Evolutionary conservation across 306 rosid genomes (phyloP).

Genomic region (Calophaca sinica): DNA sequence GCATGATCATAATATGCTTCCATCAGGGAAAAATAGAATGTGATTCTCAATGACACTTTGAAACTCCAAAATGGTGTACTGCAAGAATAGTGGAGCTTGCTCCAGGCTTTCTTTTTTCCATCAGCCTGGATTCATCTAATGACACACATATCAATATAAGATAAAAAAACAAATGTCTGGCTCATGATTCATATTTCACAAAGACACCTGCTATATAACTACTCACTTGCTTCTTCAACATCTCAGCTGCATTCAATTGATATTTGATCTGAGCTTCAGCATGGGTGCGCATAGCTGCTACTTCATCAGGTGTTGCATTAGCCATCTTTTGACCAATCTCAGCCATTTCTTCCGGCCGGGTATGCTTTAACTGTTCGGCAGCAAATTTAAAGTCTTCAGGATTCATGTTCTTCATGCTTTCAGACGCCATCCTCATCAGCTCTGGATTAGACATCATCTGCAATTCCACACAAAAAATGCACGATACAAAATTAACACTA

Average conservation of each 20-base stretch:
- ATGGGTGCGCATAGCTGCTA: conserved; percentile 75
- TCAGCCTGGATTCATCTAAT: neutral
- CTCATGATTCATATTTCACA: conserved; percentile 14
- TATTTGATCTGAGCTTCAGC: conserved; percentile 74
- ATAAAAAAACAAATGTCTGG: neutral
- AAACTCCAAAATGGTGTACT: neutral
- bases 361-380: conserved; percentile 87
- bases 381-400: conserved; percentile 83
- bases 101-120: neutral
- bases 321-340: conserved; percentile 95
- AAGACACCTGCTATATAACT: neutral
- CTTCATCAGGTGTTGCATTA: conserved; percentile 79
- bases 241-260: conserved; percentile 79
- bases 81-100: conserved; percentile 8
- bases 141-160: neutral
- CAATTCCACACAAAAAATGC: conserved; percentile 44
- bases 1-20: neutral
- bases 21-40: neutral
- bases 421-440: conserved; percentile 88
- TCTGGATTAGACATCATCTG: conserved; percentile 98
- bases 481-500: conserved; percentile 3
- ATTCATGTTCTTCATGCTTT: conserved; percentile 90
- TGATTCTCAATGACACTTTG: neutral
- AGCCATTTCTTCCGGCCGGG: conserved; percentile 93
- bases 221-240: conserved; percentile 85